These are phyloP conservation scores for Cladorrhinum sp. DNA, from an alignment of 2,329 filamentous ascomycete genomes.

Conservation along the genomic window DNA sequence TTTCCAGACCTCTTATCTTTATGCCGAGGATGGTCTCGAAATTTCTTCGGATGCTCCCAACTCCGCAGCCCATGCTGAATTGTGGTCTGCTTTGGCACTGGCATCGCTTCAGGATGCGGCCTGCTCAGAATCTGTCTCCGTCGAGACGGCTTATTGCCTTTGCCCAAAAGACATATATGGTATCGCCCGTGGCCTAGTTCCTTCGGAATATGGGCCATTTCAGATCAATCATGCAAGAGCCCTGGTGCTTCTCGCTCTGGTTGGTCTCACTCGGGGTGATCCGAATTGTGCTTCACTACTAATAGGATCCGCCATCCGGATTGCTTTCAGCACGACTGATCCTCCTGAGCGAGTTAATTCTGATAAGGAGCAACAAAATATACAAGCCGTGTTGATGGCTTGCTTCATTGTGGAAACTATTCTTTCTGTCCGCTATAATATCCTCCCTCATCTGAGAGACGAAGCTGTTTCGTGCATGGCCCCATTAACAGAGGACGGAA, in stretches of 20 bases:
- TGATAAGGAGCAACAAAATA: slow-evolving; percentile 12
- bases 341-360: not conserved
- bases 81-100: slow-evolving; percentile 60
- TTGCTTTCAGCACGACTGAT: slow-evolving; percentile 37
- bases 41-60: slow-evolving; percentile 28
- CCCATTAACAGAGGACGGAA: slow-evolving; percentile 59
- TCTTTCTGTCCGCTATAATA: slow-evolving; percentile 50
- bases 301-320: slow-evolving; percentile 61
- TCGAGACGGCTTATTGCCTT: slow-evolving; percentile 23
- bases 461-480: slow-evolving; percentile 45
- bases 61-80: slow-evolving; percentile 49
- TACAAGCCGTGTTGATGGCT: slow-evolving; percentile 40
- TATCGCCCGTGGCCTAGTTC: slow-evolving; percentile 49
- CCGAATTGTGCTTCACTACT: slow-evolving; percentile 60
- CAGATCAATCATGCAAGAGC: slow-evolving; percentile 54
- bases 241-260: slow-evolving; percentile 57
- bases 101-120: slow-evolving; percentile 52
- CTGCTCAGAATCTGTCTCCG: slow-evolving; percentile 20
- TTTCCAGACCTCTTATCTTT: slow-evolving; percentile 46
- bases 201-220: slow-evolving; percentile 45
- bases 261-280: slow-evolving; percentile 60
- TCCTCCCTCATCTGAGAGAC: slow-evolving; percentile 47
- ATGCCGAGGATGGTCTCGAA: slow-evolving; percentile 32
- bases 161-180: slow-evolving; percentile 45
- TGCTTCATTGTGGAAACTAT: slow-evolving; percentile 63